phyloP scores from a whole-genome alignment of 352 stramenopile genomes.

The Pythium monospermum region DNA sequence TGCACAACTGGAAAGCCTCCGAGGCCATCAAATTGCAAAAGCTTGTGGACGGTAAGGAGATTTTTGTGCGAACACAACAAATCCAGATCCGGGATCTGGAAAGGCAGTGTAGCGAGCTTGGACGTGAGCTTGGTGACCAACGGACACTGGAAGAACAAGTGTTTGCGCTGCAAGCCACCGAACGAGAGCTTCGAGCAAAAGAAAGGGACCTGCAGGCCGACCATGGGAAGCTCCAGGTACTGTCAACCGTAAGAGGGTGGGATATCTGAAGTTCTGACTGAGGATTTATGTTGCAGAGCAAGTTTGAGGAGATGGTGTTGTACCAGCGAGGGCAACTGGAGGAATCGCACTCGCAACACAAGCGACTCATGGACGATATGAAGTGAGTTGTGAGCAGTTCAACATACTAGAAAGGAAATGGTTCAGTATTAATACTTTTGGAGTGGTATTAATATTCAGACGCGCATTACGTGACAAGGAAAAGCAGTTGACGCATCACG shows the following conservation, averaged over 20 bases:
- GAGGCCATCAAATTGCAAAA: slow-evolving; percentile 48
- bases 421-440: neutral
- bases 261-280: neutral
- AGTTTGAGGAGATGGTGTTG: slow-evolving; percentile 37
- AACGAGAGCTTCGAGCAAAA: slow-evolving; percentile 23
- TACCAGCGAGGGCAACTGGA: slow-evolving; percentile 42
- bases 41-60: slow-evolving; percentile 49
- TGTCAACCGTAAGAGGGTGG: neutral
- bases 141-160: slow-evolving; percentile 35
- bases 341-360: slow-evolving; percentile 44
- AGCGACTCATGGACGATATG: slow-evolving; percentile 49
- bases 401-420: neutral
- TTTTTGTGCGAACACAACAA: slow-evolving; percentile 38
- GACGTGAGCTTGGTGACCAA: slow-evolving; percentile 16
- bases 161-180: slow-evolving; percentile 31
- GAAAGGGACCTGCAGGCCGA: slow-evolving; percentile 31
- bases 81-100: slow-evolving; percentile 52
- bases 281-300: slow-evolving; percentile 23
- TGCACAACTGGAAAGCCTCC: slow-evolving; percentile 34
- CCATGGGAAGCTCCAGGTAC: slow-evolving; percentile 32
- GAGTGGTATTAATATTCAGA: slow-evolving; percentile 13
- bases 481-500: slow-evolving; percentile 36
- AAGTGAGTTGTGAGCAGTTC: slow-evolving; percentile 19
- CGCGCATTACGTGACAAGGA: slow-evolving; percentile 46
- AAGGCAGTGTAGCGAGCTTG: slow-evolving; percentile 22